Percentiles rank a stretch among this genome's conserved stretches.
Conservation (phyloP, 2,329 filamentous ascomycete genomes). For the Neofusicoccum laricinum region DNA sequence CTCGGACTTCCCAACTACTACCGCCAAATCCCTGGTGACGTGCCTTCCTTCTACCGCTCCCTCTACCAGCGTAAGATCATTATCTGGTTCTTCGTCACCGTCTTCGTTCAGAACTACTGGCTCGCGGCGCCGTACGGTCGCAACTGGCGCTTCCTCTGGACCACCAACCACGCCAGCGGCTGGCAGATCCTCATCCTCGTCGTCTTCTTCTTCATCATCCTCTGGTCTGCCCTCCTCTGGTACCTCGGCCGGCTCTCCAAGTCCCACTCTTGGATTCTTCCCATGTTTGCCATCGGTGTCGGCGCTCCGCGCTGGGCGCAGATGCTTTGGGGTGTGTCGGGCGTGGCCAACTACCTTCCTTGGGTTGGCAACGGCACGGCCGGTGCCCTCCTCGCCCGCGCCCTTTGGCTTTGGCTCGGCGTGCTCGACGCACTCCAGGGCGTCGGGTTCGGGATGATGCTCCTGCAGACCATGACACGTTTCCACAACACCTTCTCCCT, state of each 20-base stretch:
- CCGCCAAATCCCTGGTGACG: slow-evolving; percentile 60
- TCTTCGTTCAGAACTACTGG: slow-evolving; percentile 66
- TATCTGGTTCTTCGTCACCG: slow-evolving; percentile 64
- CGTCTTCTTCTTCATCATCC: slow-evolving; percentile 51
- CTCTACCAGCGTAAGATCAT: slow-evolving; percentile 63
- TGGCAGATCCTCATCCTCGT: slow-evolving; percentile 60
- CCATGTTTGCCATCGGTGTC: slow-evolving; percentile 65
- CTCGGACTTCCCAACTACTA: slow-evolving; percentile 66
- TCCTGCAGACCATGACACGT: slow-evolving; percentile 63
- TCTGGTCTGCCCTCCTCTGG: slow-evolving; percentile 56
- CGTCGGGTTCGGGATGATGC: slow-evolving; percentile 66
- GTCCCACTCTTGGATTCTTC: slow-evolving; percentile 64
- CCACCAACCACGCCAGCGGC: slow-evolving; percentile 52
- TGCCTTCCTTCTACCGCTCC: slow-evolving; percentile 64
- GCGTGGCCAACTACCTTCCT: slow-evolving; percentile 60
- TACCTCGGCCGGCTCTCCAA: slow-evolving; percentile 55
- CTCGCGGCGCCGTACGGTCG: slow-evolving; percentile 64
- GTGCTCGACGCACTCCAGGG: slow-evolving; percentile 64
- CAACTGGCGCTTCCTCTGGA: slow-evolving; percentile 65
- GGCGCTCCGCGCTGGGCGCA: slow-evolving; percentile 66
- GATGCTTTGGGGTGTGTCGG: slow-evolving; percentile 63
- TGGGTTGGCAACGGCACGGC: slow-evolving; percentile 57
- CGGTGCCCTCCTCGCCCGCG: slow-evolving; percentile 55
- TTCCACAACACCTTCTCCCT: slow-evolving; percentile 64
- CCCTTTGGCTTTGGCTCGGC: slow-evolving; percentile 66